phyloP scores from a whole-genome alignment of 139 green algal species.

The Choricystis sp. region DNA sequence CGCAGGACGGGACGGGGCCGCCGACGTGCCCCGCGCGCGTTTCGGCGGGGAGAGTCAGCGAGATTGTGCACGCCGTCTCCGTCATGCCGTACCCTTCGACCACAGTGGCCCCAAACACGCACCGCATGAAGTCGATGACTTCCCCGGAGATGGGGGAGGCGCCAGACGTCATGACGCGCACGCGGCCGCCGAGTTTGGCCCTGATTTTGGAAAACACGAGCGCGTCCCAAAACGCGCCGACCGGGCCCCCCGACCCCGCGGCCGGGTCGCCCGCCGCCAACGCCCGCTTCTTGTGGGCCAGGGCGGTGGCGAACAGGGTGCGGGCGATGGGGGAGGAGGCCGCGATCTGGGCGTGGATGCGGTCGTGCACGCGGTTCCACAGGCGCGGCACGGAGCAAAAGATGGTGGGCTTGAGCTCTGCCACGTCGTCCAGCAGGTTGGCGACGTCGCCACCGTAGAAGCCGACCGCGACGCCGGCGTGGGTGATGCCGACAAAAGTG shows the following conservation, averaged over 20 bases:
- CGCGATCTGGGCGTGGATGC: constrained; percentile 32
- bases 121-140: constrained; percentile 81
- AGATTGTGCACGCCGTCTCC: constrained; percentile 67
- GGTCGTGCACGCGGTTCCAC: constrained; percentile 96
- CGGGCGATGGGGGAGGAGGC: constrained; percentile 34
- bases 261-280: constrained; percentile 34
- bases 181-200: constrained; percentile 42
- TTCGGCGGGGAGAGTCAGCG: constrained; percentile 41
- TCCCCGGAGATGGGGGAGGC: constrained; percentile 79
- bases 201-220: constrained; percentile 92
- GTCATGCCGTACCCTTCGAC: constrained; percentile 66
- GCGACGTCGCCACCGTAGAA: constrained; percentile 49
- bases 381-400: constrained; percentile 83
- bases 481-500: constrained; percentile 34
- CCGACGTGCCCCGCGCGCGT: constrained; percentile 59
- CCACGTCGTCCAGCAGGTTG: constrained; percentile 49
- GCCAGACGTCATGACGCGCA: constrained; percentile 46
- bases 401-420: constrained; percentile 47
- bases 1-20: constrained; percentile 51
- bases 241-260: constrained; percentile 41
- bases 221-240: constrained; percentile 66
- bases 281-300: constrained; percentile 49
- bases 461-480: constrained; percentile 45
- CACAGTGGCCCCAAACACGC: constrained; percentile 64
- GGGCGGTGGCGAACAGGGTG: constrained; percentile 57